Base-by-base conservation (phyloP, 2,329 filamentous ascomycete species). In the Colletotrichum aenigma region DNA sequence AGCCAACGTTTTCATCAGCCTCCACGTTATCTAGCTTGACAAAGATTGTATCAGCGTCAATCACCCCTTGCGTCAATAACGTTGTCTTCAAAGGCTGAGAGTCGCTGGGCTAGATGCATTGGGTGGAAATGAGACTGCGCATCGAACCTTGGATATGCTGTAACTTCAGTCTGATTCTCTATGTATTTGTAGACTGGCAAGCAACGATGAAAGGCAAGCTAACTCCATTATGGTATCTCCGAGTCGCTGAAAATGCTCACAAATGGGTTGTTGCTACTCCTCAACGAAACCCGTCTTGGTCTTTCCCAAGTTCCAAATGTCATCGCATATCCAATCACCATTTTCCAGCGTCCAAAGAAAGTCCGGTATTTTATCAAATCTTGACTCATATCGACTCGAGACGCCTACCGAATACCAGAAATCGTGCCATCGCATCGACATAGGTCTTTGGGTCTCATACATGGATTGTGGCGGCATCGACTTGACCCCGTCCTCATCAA, bases 401-500 rank as follows among this genome's bases (percentile, higher is more conserved):
- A 81, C 32, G 7, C 80, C 79, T 26, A 78, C 38, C 2, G 67
- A 72, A 21, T 78, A 66, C 77, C 78, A 78, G 38, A 82, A 79
- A 67, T 83, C 81, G 38, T 77, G 74, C 80, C 77, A 80, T 8
- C 62, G 72, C 48, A 80, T 68, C 12, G 52, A 73, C 18, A 78
- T 74, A 5, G 77, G 66, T 4, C 43, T 65, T 18, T 71, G 68
- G 18, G 75, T 77, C 32, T 55, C 61, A 18, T 48, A 62, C 16
- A 78, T 67, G 2, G 74, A 38, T 10, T 8, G 55, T 1, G 52
- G 48, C 15, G 74, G 79, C 60, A 69, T 76, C 9, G 64, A 52
- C 58, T 80, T 80, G 66, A 83, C 71, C 55, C 82, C 82, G 6
- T 76, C 38, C 67, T 79, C 78, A 48, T 82, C 78, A 64, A 83